Percentiles rank a stretch among this genome's conserved stretches.
phyloP scores from a whole-genome alignment of 306 rosid genomes.

The Comarum palustre region DNA sequence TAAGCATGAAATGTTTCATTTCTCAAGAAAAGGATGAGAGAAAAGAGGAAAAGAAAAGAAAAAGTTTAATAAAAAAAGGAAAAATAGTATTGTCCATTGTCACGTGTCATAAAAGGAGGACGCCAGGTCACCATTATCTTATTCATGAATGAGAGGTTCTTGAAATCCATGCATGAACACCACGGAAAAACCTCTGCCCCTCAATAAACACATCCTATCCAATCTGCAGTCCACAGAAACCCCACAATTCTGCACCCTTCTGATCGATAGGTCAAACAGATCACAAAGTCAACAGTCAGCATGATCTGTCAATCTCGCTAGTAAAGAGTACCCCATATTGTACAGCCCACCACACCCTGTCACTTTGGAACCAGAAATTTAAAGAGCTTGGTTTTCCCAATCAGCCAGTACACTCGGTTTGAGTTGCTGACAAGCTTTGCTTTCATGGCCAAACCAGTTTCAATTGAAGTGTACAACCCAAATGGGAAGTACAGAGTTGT shows the following conservation, averaged over 20 bases:
- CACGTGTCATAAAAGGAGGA: conserved; percentile 21
- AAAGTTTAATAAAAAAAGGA: too few species aligned
- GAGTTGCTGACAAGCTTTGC: conserved; percentile 1
- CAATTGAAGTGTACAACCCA: conserved; percentile 91
- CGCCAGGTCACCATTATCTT: conserved; percentile 43
- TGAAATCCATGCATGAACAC: conserved; percentile 16
- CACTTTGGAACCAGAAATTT: conserved; percentile 18
- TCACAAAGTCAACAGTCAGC: conserved; percentile 12
- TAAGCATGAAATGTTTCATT: too few species aligned
- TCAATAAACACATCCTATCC: conserved; percentile 33
- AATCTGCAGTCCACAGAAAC: not conserved
- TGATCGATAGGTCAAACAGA: conserved; percentile 9
- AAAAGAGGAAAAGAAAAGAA: too few species aligned
- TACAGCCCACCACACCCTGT: conserved; percentile 24
- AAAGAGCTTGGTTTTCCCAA: not conserved
- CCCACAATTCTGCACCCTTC: not conserved
- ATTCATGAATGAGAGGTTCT: conserved; percentile 50
- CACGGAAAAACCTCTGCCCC: conserved; percentile 24
- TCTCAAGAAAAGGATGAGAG: too few species aligned
- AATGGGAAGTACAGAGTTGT: conserved; percentile 91
- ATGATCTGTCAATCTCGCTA: not conserved
- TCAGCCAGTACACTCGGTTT: not conserved
- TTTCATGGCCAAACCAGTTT: conserved; percentile 87
- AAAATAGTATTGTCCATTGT: not conserved
- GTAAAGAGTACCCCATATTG: not conserved